Evolutionary conservation across 805 yeast species (phyloP).

Genomic region (Schizosaccharomyces octosporus): DNA sequence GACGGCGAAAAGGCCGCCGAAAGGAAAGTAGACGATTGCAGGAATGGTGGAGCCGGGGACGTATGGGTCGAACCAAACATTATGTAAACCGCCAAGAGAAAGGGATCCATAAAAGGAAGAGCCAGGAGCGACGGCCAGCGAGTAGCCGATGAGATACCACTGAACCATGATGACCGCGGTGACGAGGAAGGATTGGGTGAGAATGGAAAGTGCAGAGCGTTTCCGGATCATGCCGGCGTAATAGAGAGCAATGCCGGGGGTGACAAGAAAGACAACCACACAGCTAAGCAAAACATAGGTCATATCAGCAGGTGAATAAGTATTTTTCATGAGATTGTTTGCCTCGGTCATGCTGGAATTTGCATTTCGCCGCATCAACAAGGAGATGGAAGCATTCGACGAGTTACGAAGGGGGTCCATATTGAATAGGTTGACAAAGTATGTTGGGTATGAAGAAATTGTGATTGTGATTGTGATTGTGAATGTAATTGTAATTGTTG

Average conservation of each 20-base stretch:
- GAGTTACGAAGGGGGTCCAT: no score
- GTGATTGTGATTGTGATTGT: no score
- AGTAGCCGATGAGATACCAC: constrained; percentile 95
- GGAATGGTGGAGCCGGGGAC: constrained; percentile 46
- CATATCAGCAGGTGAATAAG: neutral
- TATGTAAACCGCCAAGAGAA: constrained; percentile 50
- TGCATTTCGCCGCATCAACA: neutral
- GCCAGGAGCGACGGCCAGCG: constrained; percentile 49
- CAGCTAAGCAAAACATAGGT: neutral
- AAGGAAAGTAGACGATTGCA: constrained; percentile 56
- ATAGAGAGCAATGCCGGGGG: constrained; percentile 77
- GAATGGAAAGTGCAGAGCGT: constrained; percentile 5
- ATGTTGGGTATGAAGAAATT: no score
- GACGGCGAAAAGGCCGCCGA: constrained; percentile 89
- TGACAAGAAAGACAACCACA: constrained; percentile 59
- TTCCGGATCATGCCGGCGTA: constrained; percentile 48
- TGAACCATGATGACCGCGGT: constrained; percentile 61
- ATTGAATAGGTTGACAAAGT: no score
- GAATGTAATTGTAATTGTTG: no score
- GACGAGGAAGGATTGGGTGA: constrained; percentile 58
- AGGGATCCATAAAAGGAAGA: constrained; percentile 53
- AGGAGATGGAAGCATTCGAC: no score
- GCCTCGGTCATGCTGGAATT: neutral
- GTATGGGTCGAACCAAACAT: constrained; percentile 34
- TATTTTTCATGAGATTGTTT: neutral